Evolutionary conservation across 371 early-diverging fungal species (phyloP), one percentile per base, ranked within the genome.

Genomic region (Circinella minor): DNA sequence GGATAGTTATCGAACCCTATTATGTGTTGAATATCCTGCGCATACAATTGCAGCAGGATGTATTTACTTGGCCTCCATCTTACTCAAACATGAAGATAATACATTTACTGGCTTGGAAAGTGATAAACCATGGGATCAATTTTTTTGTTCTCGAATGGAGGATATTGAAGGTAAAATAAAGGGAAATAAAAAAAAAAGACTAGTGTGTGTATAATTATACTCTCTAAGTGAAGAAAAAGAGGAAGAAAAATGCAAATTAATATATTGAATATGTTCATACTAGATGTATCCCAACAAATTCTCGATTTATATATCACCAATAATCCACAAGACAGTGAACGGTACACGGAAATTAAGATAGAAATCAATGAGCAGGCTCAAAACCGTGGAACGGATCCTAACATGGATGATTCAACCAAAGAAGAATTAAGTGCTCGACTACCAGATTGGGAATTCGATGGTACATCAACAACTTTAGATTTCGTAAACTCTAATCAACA

Each of bases 31-130:
- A 71, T 89, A 88, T 57, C 89, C 89, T 11, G 86, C 87, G 4
- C 89, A 89, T 69, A 81, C 87, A 1, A 82, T 90, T 57, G 91
- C 91, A 6, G 88, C 86, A 27, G 91, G 86, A 7, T 87, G 88
- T 54, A 84, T 90, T 14, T 86, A 86, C 69, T 69, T 89, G 36
- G 89, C 91, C 17, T 81, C 84, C 15, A 68, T 79, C 13, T 71
- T 88, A 46, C 70, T 80, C 37, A 76, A 72, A 39, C 75, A 79
- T 36, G 75, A 77, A 61, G 75, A 79, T n/a, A 13, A 17, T 9
- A 54, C 55, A 36, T 77, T 78, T 66, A 36, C 65, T 37, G 74
- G 73, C 0, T 64, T 81, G 27, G 46, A 67, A 27, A 69, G 69
- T 20, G 62, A 69, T 7, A 71, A 76, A 11, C 74, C 81, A 39